Evolutionary conservation across 164 flowering plant species (phyloP).

Genomic region (Magnolia sinica): DNA sequence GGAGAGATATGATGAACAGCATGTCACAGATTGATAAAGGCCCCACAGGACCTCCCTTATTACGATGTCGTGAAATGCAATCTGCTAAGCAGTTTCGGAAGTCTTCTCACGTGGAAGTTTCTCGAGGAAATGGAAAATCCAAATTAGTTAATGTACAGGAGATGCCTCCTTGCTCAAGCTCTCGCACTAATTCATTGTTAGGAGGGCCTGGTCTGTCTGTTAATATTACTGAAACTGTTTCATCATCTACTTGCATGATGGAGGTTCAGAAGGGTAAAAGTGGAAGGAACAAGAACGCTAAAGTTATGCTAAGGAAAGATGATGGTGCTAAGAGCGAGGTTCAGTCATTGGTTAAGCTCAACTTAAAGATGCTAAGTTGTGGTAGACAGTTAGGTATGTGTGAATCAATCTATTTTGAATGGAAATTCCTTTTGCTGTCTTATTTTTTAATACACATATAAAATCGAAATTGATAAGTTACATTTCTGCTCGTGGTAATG

Average conservation of each 20-base stretch:
- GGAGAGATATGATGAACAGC: neutral
- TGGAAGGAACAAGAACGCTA: conserved; percentile 15
- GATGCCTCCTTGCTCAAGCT: conserved; percentile 13
- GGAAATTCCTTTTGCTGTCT: neutral
- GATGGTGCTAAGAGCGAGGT: conserved; percentile 57
- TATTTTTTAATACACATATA: neutral
- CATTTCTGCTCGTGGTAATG: too few relatives aligned
- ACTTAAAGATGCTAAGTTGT: conserved; percentile 51
- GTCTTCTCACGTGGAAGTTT: conserved; percentile 3
- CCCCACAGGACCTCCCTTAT: conserved; percentile 11
- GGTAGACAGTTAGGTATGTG: conserved; percentile 54
- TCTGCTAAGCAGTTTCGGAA: conserved; percentile 11
- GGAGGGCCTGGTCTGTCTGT: conserved; percentile 13
- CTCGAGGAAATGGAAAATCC: conserved; percentile 2
- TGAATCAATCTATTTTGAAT: neutral
- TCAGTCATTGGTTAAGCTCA: conserved; percentile 71
- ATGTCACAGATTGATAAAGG: neutral
- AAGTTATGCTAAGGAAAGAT: conserved; percentile 19
- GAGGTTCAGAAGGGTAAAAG: conserved; percentile 14
- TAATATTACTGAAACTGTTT: conserved; percentile 12
- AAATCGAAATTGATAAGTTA: neutral
- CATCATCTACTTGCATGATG: conserved; percentile 22
- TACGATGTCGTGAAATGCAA: conserved; percentile 9
- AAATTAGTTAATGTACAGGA: neutral
- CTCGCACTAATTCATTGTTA: conserved; percentile 10